Percentiles rank a stretch among this genome's conserved stretches.
phyloP scores from a whole-genome alignment of 495 filamentous ascomycete species.

The Tricharina praecox region DNA sequence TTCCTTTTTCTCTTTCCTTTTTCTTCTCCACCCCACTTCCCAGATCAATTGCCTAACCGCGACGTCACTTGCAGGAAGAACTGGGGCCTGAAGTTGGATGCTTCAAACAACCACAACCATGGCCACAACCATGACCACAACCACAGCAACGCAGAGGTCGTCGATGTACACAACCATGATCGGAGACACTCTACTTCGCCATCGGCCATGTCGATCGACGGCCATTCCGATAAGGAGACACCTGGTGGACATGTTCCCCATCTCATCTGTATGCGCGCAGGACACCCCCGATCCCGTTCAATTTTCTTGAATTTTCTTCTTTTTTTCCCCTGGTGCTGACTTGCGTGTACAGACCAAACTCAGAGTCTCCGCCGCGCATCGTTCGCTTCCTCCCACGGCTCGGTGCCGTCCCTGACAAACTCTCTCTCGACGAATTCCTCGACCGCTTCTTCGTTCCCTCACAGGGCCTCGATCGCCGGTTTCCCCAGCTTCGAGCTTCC shows the following conservation, averaged over 20 bases:
- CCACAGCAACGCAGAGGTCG: neutral
- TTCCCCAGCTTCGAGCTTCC: constrained; percentile 37
- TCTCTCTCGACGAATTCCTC: constrained; percentile 29
- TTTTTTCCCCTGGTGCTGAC: too few relatives aligned
- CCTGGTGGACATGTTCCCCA: constrained; percentile 40
- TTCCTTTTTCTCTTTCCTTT: neutral
- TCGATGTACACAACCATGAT: constrained; percentile 9
- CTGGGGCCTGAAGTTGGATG: constrained; percentile 25
- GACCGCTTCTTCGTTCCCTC: constrained; percentile 28
- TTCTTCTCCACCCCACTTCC: neutral
- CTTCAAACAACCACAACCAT: neutral
- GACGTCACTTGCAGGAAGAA: constrained; percentile 19
- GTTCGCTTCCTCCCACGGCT: constrained; percentile 36
- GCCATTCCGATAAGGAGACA: constrained; percentile 22
- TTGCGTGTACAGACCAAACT: constrained; percentile 22
- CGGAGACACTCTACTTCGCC: constrained; percentile 14
- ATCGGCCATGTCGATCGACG: constrained; percentile 18
- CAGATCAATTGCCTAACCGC: constrained; percentile 1
- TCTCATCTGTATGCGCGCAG: constrained; percentile 38
- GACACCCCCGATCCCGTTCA: too few relatives aligned
- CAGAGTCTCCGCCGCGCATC: constrained; percentile 33
- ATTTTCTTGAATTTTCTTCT: too few relatives aligned
- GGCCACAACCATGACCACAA: too few relatives aligned
- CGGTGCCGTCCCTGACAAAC: constrained; percentile 26
- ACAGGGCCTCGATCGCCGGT: constrained; percentile 29